These are phyloP conservation scores for Sordariomycetes sp. DNA, from an alignment of 2,329 filamentous ascomycete genomes.

Conservation along the genomic window DNA sequence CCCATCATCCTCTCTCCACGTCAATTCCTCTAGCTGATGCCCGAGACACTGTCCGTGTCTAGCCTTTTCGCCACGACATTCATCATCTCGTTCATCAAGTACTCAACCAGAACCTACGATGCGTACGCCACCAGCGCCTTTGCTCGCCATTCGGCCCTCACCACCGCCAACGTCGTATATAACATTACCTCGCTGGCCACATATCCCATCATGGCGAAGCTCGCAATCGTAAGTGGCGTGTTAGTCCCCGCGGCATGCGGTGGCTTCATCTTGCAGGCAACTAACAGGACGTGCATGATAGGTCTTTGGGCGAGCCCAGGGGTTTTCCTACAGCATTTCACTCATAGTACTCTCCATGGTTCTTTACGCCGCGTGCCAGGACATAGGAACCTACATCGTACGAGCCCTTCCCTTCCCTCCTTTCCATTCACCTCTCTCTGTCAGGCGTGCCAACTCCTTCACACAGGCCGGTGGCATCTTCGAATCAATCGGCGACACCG, in stretches of 20 bases:
- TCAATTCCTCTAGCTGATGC: not conserved
- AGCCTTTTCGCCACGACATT: constrained; percentile 18
- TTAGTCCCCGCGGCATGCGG: not conserved
- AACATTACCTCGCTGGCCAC: constrained; percentile 35
- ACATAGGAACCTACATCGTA: constrained; percentile 37
- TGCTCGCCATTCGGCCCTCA: constrained; percentile 31
- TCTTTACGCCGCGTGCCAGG: constrained; percentile 41
- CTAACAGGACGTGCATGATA: not conserved
- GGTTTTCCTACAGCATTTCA: constrained; percentile 24
- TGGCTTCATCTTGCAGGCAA: not conserved
- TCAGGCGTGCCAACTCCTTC: not conserved
- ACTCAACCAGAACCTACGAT: constrained; percentile 17
- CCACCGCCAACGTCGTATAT: constrained; percentile 32
- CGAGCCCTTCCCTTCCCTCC: not conserved
- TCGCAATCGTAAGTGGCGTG: constrained; percentile 26
- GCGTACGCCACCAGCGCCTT: constrained; percentile 23
- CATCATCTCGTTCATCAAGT: constrained; percentile 15
- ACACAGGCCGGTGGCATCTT: constrained; percentile 37
- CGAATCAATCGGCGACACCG: constrained; percentile 39
- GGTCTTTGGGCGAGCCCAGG: constrained; percentile 41
- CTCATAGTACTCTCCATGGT: constrained; percentile 29
- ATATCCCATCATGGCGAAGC: constrained; percentile 46
- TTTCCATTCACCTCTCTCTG: not conserved
- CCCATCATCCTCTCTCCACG: not conserved
- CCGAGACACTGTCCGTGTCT: too few relatives aligned